Percentiles rank a stretch among this genome's conserved stretches.
phyloP scores from a whole-genome alignment of 306 rosid species.

The Cicer cuneatum region DNA sequence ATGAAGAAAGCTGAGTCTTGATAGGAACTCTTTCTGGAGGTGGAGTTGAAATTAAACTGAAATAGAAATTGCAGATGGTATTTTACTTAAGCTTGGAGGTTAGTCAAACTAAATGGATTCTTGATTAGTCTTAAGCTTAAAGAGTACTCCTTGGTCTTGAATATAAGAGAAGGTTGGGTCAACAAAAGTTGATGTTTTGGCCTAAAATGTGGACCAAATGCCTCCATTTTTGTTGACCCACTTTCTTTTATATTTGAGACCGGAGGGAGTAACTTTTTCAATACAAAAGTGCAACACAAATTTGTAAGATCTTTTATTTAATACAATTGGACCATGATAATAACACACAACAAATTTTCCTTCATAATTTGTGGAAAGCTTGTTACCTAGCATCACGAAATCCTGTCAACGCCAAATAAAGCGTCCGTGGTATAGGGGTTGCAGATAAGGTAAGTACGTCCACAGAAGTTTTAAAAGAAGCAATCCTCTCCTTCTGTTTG shows the following conservation, averaged over 20 bases:
- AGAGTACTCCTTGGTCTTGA: too few species aligned
- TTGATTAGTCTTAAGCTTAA: slow-evolving; percentile 18
- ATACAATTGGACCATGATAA: slow-evolving; percentile 17
- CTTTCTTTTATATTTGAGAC: too few species aligned
- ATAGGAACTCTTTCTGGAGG: slow-evolving; percentile 98
- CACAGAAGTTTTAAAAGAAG: slow-evolving; percentile 90
- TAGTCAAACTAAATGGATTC: slow-evolving; percentile 23
- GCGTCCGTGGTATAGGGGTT: slow-evolving; percentile 95
- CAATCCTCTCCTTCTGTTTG: slow-evolving; percentile 95
- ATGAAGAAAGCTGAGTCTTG: slow-evolving; percentile 82
- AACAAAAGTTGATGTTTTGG: too few species aligned
- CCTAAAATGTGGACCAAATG: too few species aligned
- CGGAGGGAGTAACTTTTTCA: background rate
- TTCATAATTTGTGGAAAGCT: slow-evolving; percentile 40
- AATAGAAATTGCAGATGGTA: slow-evolving; percentile 39
- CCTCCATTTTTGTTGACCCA: too few species aligned
- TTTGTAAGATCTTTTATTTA: background rate
- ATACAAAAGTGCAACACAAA: slow-evolving; percentile 19
- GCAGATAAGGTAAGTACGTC: slow-evolving; percentile 96
- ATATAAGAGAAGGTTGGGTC: too few species aligned
- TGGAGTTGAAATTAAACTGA: slow-evolving; percentile 94
- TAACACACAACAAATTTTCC: background rate
- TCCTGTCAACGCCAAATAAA: slow-evolving; percentile 94
- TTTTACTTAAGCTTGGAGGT: slow-evolving; percentile 37
- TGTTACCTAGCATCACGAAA: slow-evolving; percentile 96